A percentile compares a stretch with the other conserved stretches of the same genome.
Evolutionary conservation across 345 rosid genomes (phyloP).

Genomic region (Boechera divaricarpa): DNA sequence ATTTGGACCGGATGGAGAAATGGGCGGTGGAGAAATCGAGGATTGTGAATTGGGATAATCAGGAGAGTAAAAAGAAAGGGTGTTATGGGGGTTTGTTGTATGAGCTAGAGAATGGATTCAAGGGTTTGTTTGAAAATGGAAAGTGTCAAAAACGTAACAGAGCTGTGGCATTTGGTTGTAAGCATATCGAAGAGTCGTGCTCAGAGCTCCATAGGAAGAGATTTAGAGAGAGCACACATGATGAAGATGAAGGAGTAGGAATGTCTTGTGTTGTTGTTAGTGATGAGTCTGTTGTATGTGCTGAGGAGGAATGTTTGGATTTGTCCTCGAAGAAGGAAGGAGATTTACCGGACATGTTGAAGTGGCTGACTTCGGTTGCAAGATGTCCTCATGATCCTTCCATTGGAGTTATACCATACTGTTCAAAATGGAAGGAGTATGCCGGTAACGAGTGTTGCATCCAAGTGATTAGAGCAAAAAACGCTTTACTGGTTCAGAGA

Average conservation of each 20-base stretch:
- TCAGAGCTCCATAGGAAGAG: slow-evolving; percentile 25
- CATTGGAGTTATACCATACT: slow-evolving; percentile 50
- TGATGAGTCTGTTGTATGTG: slow-evolving; percentile 18
- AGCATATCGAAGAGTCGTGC: slow-evolving; percentile 23
- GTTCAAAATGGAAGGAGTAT: slow-evolving; percentile 52
- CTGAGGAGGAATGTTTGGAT: slow-evolving; percentile 30
- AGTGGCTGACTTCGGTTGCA: slow-evolving; percentile 68
- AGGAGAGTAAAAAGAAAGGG: slow-evolving; percentile 36
- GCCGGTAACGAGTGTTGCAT: slow-evolving; percentile 50
- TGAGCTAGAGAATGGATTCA: slow-evolving; percentile 57
- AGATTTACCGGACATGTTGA: slow-evolving; percentile 56
- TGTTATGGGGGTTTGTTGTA: slow-evolving; percentile 40
- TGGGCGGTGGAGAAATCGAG: slow-evolving; percentile 48
- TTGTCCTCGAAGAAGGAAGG: slow-evolving; percentile 30
- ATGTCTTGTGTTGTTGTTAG: slow-evolving; percentile 21
- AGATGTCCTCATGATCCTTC: slow-evolving; percentile 56
- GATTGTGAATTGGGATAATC: slow-evolving; percentile 40
- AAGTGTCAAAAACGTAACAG: slow-evolving; percentile 34
- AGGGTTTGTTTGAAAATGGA: slow-evolving; percentile 48
- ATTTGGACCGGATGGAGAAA: slow-evolving; percentile 61
- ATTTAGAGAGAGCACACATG: slow-evolving; percentile 9
- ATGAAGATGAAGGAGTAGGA: slow-evolving; percentile 44
- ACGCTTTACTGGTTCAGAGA: slow-evolving; percentile 51
- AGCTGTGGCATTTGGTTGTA: slow-evolving; percentile 37
- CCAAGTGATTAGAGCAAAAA: slow-evolving; percentile 57